Percentiles rank a stretch among this genome's conserved stretches.
Evolutionary conservation across 2,329 filamentous ascomycete species (phyloP).

Genomic region (Fusarium poae): DNA sequence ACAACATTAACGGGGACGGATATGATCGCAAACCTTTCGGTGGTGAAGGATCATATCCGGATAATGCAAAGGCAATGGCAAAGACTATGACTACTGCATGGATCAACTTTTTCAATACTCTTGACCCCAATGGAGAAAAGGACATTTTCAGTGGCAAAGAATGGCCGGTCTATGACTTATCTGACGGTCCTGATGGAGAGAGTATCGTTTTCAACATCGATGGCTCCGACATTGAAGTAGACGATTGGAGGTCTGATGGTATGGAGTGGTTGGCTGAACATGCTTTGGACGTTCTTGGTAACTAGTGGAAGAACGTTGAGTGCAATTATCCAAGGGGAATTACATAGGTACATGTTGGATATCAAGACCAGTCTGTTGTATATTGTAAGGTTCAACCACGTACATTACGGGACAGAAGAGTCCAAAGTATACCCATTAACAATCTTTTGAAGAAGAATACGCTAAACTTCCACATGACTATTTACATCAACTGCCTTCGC

Average conservation of each 20-base stretch:
- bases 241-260: slow-evolving; percentile 49
- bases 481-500: neutral
- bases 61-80: slow-evolving; percentile 46
- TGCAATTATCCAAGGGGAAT: neutral
- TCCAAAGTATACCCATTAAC: neutral
- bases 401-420: neutral
- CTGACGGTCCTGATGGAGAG: slow-evolving; percentile 38
- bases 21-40: slow-evolving; percentile 52
- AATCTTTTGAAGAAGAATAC: neutral
- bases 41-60: slow-evolving; percentile 47
- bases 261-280: slow-evolving; percentile 51
- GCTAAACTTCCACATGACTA: neutral
- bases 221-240: slow-evolving; percentile 46
- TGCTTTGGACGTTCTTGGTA: slow-evolving; percentile 48
- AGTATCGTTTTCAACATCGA: slow-evolving; percentile 49
- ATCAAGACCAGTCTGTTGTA: neutral
- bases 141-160: slow-evolving; percentile 3
- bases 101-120: slow-evolving; percentile 49
- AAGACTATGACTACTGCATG: slow-evolving; percentile 50
- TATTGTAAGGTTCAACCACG: neutral
- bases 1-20: slow-evolving; percentile 51
- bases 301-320: slow-evolving; percentile 6
- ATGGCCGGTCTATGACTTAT: slow-evolving; percentile 49
- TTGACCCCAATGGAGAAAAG: slow-evolving; percentile 48
- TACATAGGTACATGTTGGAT: neutral